These are phyloP conservation scores for Phytophthora palmivora DNA, from an alignment of 352 stramenopile genomes.

Conservation along the genomic window DNA sequence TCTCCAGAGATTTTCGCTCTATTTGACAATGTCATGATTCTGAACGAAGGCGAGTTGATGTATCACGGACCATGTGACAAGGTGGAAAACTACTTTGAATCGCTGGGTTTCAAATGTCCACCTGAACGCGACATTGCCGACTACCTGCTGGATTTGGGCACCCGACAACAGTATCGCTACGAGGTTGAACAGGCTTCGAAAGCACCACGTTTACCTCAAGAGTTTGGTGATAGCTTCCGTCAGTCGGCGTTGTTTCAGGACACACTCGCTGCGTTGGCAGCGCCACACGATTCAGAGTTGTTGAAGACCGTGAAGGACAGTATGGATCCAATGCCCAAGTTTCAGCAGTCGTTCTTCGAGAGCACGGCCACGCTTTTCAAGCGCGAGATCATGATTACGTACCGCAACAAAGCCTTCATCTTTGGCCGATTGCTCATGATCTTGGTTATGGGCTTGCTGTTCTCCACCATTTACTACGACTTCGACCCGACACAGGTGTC, in stretches of 20 bases:
- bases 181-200: conserved; percentile 2
- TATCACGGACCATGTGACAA: conserved; percentile 54
- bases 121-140: conserved; percentile 38
- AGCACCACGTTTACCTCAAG: too few species aligned
- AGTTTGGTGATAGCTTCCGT: too few species aligned
- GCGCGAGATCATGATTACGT: conserved; percentile 72
- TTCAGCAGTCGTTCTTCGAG: conserved; percentile 37
- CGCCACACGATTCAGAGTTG: conserved; percentile 22
- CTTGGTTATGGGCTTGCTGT: conserved; percentile 50
- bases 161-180: conserved; percentile 33
- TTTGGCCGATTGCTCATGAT: conserved; percentile 51
- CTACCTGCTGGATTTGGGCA: conserved; percentile 42
- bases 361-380: conserved; percentile 39
- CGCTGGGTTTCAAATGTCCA: conserved; percentile 30
- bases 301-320: conserved; percentile 24
- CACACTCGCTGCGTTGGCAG: conserved; percentile 9
- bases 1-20: conserved; percentile 90
- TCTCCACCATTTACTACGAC: conserved; percentile 54
- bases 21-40: conserved; percentile 63
- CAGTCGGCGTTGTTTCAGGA: too few species aligned
- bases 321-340: conserved; percentile 40
- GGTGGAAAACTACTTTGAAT: conserved; percentile 44
- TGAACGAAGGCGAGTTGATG: conserved; percentile 86
- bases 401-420: conserved; percentile 55
- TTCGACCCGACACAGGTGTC: conserved; percentile 46